Conservation (phyloP, 83 land plant species). For the Diphasiastrum complanatum region DNA sequence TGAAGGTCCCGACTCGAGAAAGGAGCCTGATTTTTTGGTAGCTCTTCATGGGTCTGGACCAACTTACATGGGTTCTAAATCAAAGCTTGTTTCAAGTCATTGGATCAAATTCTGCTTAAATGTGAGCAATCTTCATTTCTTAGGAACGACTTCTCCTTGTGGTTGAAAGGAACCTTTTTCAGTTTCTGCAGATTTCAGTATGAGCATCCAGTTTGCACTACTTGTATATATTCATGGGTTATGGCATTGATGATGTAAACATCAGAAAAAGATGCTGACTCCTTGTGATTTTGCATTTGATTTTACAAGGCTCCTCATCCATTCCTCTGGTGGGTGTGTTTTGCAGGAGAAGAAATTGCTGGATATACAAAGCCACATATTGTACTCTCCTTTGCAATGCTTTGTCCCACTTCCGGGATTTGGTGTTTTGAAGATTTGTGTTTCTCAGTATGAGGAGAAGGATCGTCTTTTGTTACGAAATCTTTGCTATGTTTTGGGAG, state of each 20-base stretch:
- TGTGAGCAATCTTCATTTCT: slow-evolving; percentile 33
- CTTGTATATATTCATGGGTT: too few relatives aligned
- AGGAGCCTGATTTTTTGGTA: slow-evolving; percentile 42
- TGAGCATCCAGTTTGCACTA: too few relatives aligned
- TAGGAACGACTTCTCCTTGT: background rate
- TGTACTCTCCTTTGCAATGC: slow-evolving; percentile 80
- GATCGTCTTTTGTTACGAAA: slow-evolving; percentile 63
- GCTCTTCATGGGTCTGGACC: slow-evolving; percentile 54
- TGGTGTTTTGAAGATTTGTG: slow-evolving; percentile 56
- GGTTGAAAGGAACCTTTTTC: too few relatives aligned
- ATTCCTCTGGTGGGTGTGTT: background rate
- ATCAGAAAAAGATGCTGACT: too few relatives aligned
- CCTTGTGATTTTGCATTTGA: too few relatives aligned
- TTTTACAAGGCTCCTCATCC: background rate
- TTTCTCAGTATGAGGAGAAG: slow-evolving; percentile 83
- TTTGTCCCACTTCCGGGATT: slow-evolving; percentile 77
- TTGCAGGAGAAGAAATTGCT: slow-evolving; percentile 64
- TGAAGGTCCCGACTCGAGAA: slow-evolving; percentile 1
- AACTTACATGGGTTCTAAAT: slow-evolving; percentile 7
- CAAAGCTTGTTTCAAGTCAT: slow-evolving; percentile 56
- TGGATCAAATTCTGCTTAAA: slow-evolving; percentile 74
- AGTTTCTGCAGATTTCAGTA: too few relatives aligned
- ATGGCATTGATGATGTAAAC: too few relatives aligned
- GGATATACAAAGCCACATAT: slow-evolving; percentile 63
- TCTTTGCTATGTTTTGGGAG: slow-evolving; percentile 65